A percentile compares a stretch with the other conserved stretches of the same genome.
Evolutionary conservation across 495 filamentous ascomycete genomes (phyloP).

Genomic region (Aspergillus conjunctus): DNA sequence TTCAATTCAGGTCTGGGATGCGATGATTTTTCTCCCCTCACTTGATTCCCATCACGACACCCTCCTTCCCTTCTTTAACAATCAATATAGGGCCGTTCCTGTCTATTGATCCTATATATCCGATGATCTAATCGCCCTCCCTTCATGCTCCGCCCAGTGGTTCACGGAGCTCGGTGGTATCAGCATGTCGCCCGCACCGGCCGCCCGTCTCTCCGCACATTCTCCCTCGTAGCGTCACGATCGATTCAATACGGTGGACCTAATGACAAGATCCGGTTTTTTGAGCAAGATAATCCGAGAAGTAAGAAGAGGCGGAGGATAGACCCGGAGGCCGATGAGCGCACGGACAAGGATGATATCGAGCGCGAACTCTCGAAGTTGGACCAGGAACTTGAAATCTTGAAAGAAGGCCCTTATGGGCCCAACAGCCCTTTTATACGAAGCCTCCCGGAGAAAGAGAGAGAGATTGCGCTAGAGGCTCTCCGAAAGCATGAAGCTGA

Average conservation of each 20-base stretch:
- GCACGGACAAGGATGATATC: slow-evolving; percentile 45
- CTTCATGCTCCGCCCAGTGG: slow-evolving; percentile 53
- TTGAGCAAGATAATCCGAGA: slow-evolving; percentile 40
- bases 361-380: slow-evolving; percentile 51
- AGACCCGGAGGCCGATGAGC: slow-evolving; percentile 56
- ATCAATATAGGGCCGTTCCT: not conserved
- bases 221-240: slow-evolving; percentile 40
- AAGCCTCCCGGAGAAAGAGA: slow-evolving; percentile 42
- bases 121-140: slow-evolving; percentile 36
- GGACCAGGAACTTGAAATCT: slow-evolving; percentile 55
- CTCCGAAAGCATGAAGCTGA: slow-evolving; percentile 45
- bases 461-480: slow-evolving; percentile 44
- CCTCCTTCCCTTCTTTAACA: slow-evolving; percentile 11
- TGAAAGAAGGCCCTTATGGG: slow-evolving; percentile 46
- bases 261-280: slow-evolving; percentile 49
- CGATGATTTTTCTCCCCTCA: slow-evolving; percentile 3
- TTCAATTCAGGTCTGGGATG: slow-evolving; percentile 9
- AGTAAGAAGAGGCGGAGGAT: slow-evolving; percentile 43
- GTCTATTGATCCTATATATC: slow-evolving; percentile 2
- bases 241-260: slow-evolving; percentile 42
- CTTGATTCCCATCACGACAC: slow-evolving; percentile 13
- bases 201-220: slow-evolving; percentile 36
- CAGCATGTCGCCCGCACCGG: slow-evolving; percentile 41
- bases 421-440: slow-evolving; percentile 47
- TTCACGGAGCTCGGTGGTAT: slow-evolving; percentile 51